Conservation (phyloP, 2,329 filamentous ascomycete species). For the Sclerotinia trifoliorum region DNA sequence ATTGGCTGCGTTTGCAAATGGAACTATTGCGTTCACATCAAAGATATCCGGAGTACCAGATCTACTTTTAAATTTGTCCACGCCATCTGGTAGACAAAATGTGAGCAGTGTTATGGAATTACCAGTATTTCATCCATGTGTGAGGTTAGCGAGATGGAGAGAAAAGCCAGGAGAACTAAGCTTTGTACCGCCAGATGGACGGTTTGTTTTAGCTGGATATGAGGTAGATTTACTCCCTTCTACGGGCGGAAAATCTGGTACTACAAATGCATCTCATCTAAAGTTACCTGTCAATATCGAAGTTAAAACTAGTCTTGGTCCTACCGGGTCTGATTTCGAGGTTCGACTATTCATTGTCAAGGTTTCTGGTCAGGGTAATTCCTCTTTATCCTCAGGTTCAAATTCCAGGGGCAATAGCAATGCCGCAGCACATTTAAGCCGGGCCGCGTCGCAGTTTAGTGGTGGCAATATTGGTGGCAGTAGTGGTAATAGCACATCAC, state of each 20-base stretch:
- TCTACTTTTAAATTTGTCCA: slow-evolving; percentile 75
- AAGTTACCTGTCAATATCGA: slow-evolving; percentile 81
- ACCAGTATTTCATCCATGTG: slow-evolving; percentile 95
- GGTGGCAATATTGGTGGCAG: slow-evolving; percentile 42
- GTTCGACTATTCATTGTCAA: slow-evolving; percentile 72
- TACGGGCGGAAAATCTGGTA: slow-evolving; percentile 56
- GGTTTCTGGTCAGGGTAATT: slow-evolving; percentile 52
- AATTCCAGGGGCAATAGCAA: slow-evolving; percentile 41
- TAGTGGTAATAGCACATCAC: slow-evolving; percentile 45
- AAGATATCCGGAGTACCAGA: slow-evolving; percentile 96
- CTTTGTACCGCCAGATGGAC: slow-evolving; percentile 91
- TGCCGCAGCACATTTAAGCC: slow-evolving; percentile 40
- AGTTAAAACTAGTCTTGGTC: slow-evolving; percentile 75
- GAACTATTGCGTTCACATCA: slow-evolving; percentile 89
- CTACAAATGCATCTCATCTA: slow-evolving; percentile 56
- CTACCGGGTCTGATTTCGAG: slow-evolving; percentile 80
- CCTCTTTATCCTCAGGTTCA: slow-evolving; percentile 43
- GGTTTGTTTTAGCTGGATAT: slow-evolving; percentile 91
- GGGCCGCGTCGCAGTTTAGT: slow-evolving; percentile 49
- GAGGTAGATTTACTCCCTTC: slow-evolving; percentile 86
- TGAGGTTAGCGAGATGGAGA: slow-evolving; percentile 84
- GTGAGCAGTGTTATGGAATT: slow-evolving; percentile 75
- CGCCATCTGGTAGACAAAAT: slow-evolving; percentile 76
- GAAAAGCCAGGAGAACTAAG: slow-evolving; percentile 88
- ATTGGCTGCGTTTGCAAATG: slow-evolving; percentile 82